phyloP scores from a whole-genome alignment of 176 grass and related monocot species.

The Areca catechu region DNA sequence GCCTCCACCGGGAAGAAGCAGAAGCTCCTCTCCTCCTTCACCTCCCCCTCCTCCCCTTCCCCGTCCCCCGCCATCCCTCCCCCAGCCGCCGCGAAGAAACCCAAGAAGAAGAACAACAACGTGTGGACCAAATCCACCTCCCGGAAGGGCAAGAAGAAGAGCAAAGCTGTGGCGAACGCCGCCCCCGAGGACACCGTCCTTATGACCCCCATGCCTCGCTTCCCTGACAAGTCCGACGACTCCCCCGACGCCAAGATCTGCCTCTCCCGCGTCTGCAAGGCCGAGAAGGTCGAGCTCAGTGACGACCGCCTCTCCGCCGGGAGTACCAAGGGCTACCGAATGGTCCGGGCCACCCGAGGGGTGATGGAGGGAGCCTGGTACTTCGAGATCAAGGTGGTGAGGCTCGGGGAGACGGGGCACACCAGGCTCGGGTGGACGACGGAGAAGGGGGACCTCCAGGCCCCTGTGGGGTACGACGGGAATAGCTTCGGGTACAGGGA shows the following conservation, averaged over 20 bases:
- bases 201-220: slow-evolving; percentile 60
- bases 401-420: slow-evolving; percentile 48
- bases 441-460: slow-evolving; percentile 78
- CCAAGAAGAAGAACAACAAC: slow-evolving; percentile 73
- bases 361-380: slow-evolving; percentile 66
- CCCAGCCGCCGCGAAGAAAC: slow-evolving; percentile 34
- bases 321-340: slow-evolving; percentile 83
- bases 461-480: slow-evolving; percentile 62
- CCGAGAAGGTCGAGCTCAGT: slow-evolving; percentile 63
- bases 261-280: slow-evolving; percentile 77
- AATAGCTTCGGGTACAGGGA: slow-evolving; percentile 70
- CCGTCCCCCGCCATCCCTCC: slow-evolving; percentile 19
- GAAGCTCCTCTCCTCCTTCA: slow-evolving; percentile 16
- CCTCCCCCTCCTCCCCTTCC: slow-evolving; percentile 7
- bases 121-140: slow-evolving; percentile 69
- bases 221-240: slow-evolving; percentile 61
- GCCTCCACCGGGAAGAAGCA: slow-evolving; percentile 12
- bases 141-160: slow-evolving; percentile 89
- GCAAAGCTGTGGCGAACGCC: slow-evolving; percentile 17
- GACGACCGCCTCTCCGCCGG: slow-evolving; percentile 63
- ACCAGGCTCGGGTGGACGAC: slow-evolving; percentile 84
- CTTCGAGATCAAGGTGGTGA: slow-evolving; percentile 63
- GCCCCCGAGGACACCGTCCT: slow-evolving; percentile 37
- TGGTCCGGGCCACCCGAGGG: slow-evolving; percentile 80
- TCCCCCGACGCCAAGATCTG: slow-evolving; percentile 39